Evolutionary conservation across 164 flowering plant genomes (phyloP), one percentile per base, ranked within the genome.

Genomic region (Aristolochia fimbriata): DNA sequence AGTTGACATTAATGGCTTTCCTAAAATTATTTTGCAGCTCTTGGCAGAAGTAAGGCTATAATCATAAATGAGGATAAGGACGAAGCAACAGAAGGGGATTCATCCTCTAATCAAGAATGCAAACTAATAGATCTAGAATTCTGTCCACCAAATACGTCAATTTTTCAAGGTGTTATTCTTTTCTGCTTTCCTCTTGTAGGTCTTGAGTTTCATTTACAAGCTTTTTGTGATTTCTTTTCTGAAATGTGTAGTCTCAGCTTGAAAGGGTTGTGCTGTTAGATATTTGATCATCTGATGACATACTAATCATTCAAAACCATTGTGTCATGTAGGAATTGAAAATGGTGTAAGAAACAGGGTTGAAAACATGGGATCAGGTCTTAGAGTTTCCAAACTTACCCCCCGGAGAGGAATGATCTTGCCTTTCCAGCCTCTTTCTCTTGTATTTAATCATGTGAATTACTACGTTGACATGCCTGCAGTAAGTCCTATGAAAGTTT

Each of bases 391-490:
- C 49, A 63, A 67, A 7, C 57, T 58, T 48, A 58, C 61, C 41
- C 15, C 55, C 5, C 61, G 58, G 57, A 76, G 69, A 68, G 89
- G 95, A 74, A 83, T 83, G 88, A 80, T 83, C 57, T 67, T 83
- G 51, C 88, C 86, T 9, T 83, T 79, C 69, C 72, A 72, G 67
- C 84, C 88, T 51, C 77, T 83, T 23, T 76, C 83, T 21, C 73
- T 83, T 41, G 71, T 81, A 52, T 83, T 81, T 69, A 69, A 73
- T 57, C 80, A 74, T 68, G 80, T 83, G 65, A 83, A 79, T 45
- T 83, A 83, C 79, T 79, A 66, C 31, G 85, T 83, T 1, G 82
- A 83, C 67, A 83, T 83, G 88, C 88, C 88, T 25, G 60, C 81
- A 14, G 88, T 83, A 75, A 75, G 85, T 69, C 61, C 24, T 25